Base-by-base conservation (phyloP, 1,284 basidiomycete species). In the Chiua sp. region DNA sequence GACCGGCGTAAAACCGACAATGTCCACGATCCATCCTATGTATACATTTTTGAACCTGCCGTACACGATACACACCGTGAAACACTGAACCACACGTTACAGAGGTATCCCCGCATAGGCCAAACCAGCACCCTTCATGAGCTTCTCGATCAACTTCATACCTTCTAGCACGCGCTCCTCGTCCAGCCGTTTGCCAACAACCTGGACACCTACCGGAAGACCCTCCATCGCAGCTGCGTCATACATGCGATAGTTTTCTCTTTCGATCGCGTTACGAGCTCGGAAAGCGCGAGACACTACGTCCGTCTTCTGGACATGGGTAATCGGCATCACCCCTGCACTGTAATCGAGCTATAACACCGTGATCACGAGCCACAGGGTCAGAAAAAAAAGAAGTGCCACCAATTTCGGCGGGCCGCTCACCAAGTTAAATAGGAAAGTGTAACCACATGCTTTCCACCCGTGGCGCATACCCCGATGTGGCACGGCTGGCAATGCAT, bases 181-280 rank as follows among this genome's bases (percentile, higher is more conserved):
- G 60, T 90, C 83, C 51, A 83, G 81, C 18, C 80, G 77, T 54
- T 77, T 76, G 0, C 85, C 85, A 4, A 87, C 81, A 6, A 90
- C 71, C 72, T 91, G 87, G 35, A 91, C 78, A 0, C 86, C 88
- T 0, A 91, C 79, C 0, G 90, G 88, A 47, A 91, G 75, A 0
- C 87, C 88, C 22, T 82, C 75, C 88, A 90, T 91, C 65, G 79
- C 79, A 1, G 68, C 59, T 1, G 86, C 76, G 63, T 90, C 81
- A 68, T 91, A 91, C 51, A 84, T 76, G 30, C 70, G 72, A 62
- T 79, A 79, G 61, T 77, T 77, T 37, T 76, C 77, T 7, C 70
- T 66, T 53, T 75, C 77, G 46, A 79, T 71, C 11, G 65, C 64
- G 60, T 77, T 78, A 3, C 68, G 65, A 4, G 72, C 56, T 33